phyloP scores from a whole-genome alignment of 306 rosid species.

The Chamaecrista fasciculata region DNA sequence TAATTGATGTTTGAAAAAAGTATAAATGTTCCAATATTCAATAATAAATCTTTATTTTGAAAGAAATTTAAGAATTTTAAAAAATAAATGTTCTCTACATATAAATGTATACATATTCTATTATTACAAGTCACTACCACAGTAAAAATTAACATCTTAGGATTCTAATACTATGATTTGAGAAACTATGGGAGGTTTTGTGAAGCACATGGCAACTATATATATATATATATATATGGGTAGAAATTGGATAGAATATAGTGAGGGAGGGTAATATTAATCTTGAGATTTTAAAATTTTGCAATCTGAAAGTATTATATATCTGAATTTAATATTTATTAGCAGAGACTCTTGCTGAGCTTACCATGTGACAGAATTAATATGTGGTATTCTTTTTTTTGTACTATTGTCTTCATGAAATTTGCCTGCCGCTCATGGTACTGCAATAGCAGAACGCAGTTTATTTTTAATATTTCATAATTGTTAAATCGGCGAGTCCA shows the following conservation, averaged over 20 bases:
- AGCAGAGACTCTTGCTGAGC: conserved; percentile 29
- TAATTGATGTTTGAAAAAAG: too few relatives aligned
- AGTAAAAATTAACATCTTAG: too few relatives aligned
- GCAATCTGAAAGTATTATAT: conserved; percentile 7
- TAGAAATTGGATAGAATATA: conserved; percentile 38
- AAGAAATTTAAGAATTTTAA: too few relatives aligned
- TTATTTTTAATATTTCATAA: conserved; percentile 6
- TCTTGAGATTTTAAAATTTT: conserved; percentile 26
- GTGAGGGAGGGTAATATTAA: background rate
- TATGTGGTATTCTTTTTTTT: conserved; percentile 11
- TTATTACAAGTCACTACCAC: too few relatives aligned
- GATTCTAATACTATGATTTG: conserved; percentile 7
- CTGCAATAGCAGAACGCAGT: conserved; percentile 25
- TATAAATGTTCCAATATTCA: too few relatives aligned
- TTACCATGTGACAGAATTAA: conserved; percentile 52
- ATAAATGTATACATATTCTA: too few relatives aligned
- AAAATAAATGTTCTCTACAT: too few relatives aligned
- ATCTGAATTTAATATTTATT: conserved; percentile 26
- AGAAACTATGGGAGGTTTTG: conserved; percentile 35
- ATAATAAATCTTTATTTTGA: too few relatives aligned
- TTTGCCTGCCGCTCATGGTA: conserved; percentile 30
- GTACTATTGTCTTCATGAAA: conserved; percentile 15
- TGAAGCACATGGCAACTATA: conserved; percentile 49
- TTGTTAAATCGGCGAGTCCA: background rate
- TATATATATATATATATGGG: conserved; percentile 25